phyloP scores from a whole-genome alignment of 163 green algal genomes.

The Prototheca cutis region DNA sequence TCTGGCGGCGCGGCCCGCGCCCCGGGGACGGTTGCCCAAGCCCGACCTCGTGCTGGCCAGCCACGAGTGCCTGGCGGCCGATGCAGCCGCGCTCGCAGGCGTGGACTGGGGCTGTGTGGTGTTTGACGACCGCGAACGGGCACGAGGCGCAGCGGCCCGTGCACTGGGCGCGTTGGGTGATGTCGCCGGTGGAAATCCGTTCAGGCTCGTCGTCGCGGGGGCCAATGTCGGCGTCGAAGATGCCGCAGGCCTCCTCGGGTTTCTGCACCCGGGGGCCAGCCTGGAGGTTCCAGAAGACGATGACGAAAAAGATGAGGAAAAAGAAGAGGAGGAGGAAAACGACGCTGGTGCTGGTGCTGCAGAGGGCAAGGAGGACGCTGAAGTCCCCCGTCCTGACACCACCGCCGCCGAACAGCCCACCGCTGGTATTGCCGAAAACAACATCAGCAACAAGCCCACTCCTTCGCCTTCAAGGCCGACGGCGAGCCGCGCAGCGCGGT shows the following conservation, averaged over 20 bases:
- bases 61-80: conserved; percentile 34
- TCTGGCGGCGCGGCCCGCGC: conserved; percentile 8
- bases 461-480: neutral
- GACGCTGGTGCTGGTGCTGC: too few species aligned
- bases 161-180: conserved; percentile 25
- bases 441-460: too few species aligned
- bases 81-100: conserved; percentile 26
- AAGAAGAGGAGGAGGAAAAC: too few species aligned
- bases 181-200: neutral
- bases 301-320: too few species aligned
- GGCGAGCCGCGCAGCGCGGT: neutral
- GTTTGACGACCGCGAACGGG: conserved; percentile 41
- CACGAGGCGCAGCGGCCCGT: conserved; percentile 25
- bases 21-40: conserved; percentile 25
- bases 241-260: neutral
- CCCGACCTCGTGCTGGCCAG: conserved; percentile 38
- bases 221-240: too few species aligned
- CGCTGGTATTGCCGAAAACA: too few species aligned
- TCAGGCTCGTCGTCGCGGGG: neutral
- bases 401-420: too few species aligned
- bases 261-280: neutral
- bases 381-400: too few species aligned
- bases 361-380: too few species aligned
- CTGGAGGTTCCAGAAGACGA: too few species aligned
- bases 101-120: conserved; percentile 41